Percentiles rank a stretch among this genome's conserved stretches.
These are phyloP conservation scores for Plasmodium inui DNA, from an alignment of 169 alveolate genomes.

Conservation along the genomic window DNA sequence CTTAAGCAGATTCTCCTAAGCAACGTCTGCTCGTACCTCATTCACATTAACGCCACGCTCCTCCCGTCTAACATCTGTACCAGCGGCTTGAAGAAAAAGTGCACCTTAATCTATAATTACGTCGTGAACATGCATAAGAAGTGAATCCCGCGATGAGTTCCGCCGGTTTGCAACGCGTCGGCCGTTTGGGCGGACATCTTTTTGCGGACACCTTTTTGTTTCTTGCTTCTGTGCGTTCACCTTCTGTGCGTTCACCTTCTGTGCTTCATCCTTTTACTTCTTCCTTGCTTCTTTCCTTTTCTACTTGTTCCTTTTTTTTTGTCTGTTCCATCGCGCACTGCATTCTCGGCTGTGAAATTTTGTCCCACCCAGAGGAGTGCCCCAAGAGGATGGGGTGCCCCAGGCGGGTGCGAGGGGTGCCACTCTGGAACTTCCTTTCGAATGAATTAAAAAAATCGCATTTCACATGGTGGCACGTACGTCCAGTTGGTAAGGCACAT, in stretches of 20 bases:
- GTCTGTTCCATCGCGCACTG: neutral
- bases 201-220: too few species aligned
- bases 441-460: neutral
- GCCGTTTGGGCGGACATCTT: too few species aligned
- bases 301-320: too few species aligned
- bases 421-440: neutral
- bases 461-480: neutral
- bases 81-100: slow-evolving; percentile 35
- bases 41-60: slow-evolving; percentile 59
- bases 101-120: slow-evolving; percentile 53
- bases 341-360: neutral
- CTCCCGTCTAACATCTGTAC: slow-evolving; percentile 59
- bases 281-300: too few species aligned
- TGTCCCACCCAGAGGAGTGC: neutral
- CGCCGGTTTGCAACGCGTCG: too few species aligned
- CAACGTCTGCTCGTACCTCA: slow-evolving; percentile 53
- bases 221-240: too few species aligned
- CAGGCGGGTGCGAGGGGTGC: neutral
- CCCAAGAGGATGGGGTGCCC: neutral
- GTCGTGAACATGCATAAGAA: slow-evolving; percentile 49
- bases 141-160: neutral
- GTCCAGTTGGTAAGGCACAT: neutral
- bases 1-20: slow-evolving; percentile 57
- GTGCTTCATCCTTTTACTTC: too few species aligned
- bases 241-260: too few species aligned